Conservation (phyloP, 306 rosid species). For the Quercus gilva region DNA sequence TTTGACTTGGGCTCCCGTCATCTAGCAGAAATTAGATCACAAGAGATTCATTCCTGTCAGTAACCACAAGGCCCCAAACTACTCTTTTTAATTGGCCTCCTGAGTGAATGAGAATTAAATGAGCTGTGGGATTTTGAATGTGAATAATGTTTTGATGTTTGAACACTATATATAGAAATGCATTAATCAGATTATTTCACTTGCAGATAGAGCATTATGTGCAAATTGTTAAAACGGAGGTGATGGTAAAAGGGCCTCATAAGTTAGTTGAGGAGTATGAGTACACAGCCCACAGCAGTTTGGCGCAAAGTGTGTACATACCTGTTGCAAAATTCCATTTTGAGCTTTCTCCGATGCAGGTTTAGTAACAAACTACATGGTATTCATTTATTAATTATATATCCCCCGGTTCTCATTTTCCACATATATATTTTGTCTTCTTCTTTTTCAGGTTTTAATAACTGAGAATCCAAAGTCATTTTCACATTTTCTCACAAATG, state of each 20-base stretch:
- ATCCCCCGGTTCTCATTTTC: conserved; percentile 3
- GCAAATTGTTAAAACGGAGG: conserved; percentile 90
- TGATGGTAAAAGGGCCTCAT: conserved; percentile 46
- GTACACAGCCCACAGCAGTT: conserved; percentile 95
- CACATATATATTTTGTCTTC: conserved; percentile 6
- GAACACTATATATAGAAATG: neutral
- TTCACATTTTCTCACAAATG: conserved; percentile 88
- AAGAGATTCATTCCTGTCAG: neutral
- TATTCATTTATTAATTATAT: conserved; percentile 12
- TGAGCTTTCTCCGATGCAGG: conserved; percentile 99
- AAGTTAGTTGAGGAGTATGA: conserved; percentile 83
- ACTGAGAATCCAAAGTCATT: conserved; percentile 79
- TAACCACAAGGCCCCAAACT: neutral
- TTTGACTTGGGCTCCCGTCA: neutral
- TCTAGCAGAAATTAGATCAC: neutral
- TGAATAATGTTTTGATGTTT: neutral
- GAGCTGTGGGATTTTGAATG: neutral
- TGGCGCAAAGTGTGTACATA: conserved; percentile 57
- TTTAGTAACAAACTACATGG: conserved; percentile 13
- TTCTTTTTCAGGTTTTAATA: conserved; percentile 61
- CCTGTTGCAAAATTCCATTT: conserved; percentile 89
- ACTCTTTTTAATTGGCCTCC: neutral
- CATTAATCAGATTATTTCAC: conserved; percentile 21
- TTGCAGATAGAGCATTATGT: conserved; percentile 95
- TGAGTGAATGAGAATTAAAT: neutral